phyloP scores from a whole-genome alignment of 2,329 filamentous ascomycete species.

The Clonostachys sp. region DNA sequence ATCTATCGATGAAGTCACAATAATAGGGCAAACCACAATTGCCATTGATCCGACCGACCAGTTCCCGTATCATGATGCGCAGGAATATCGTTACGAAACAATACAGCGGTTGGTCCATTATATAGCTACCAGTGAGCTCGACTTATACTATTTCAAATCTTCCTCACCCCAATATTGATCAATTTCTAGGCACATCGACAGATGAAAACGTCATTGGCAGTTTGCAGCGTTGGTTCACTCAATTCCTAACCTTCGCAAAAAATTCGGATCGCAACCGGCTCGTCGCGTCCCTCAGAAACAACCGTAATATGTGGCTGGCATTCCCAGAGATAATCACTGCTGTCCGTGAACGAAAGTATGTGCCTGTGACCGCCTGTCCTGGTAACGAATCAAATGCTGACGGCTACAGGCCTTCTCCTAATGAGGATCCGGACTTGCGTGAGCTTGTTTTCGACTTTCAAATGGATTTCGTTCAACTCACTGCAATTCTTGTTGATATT shows the following conservation, averaged over 20 bases:
- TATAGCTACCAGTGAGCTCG: constrained; percentile 1
- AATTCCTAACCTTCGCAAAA: constrained; percentile 20
- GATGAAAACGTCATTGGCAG: neutral
- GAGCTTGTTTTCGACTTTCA: constrained; percentile 27
- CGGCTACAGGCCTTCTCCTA: constrained; percentile 13
- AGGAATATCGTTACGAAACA: constrained; percentile 21
- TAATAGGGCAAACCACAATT: neutral
- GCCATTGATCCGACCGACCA: constrained; percentile 33
- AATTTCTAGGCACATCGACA: neutral
- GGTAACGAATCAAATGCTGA: neutral
- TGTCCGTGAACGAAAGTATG: constrained; percentile 32
- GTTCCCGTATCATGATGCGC: constrained; percentile 39
- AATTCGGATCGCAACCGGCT: constrained; percentile 24
- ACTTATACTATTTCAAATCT: neutral
- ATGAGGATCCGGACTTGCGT: constrained; percentile 16
- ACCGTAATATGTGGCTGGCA: constrained; percentile 44
- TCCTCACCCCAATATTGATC: neutral
- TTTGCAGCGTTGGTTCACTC: constrained; percentile 13
- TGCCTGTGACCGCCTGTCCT: neutral
- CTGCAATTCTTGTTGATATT: constrained; percentile 45
- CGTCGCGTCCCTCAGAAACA: constrained; percentile 34
- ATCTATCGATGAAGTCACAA: neutral
- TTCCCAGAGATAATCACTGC: constrained; percentile 44
- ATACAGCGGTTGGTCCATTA: constrained; percentile 29
- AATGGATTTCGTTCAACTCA: constrained; percentile 37